Base-by-base conservation (phyloP, 768 basidiomycete species). In the Piloderma croceum region DNA sequence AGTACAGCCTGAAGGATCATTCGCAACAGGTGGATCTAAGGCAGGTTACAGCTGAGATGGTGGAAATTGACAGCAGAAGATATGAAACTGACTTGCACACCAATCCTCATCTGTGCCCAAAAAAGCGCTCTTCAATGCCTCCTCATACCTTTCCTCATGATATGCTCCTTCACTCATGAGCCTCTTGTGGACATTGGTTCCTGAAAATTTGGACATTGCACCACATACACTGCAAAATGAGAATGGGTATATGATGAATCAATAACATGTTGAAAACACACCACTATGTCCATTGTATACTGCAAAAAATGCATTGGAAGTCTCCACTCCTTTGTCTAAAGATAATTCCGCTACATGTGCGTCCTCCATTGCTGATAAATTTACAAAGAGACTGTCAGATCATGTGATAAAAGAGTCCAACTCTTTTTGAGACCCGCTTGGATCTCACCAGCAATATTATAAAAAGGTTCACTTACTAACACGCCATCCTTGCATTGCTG, bases 401-500 rank as follows among this genome's bases (percentile, higher is more conserved):
- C 15, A 35, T n/a, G n/a, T n/a, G n/a, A n/a, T n/a, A n/a, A n/a
- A n/a, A n/a, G n/a, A 35, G 37, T 31, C 15, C 19, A 13, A 23
- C 25, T 19, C 11, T 6, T n/a, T n/a, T n/a, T n/a, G n/a, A n/a
- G n/a, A n/a, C n/a, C n/a, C n/a, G n/a, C n/a, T n/a, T n/a, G n/a
- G n/a, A n/a, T n/a, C n/a, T n/a, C n/a, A n/a, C n/a, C n/a, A n/a
- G n/a, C n/a, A n/a, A n/a, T n/a, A n/a, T n/a, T n/a, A n/a, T 15
- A 29, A 29, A 29, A 29, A 39, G 29, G 36, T 44, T 22, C 34
- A 83, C 94, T 67, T 56, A 99, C 94, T 80, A 65, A 98, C 83
- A 64, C 96, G 75, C 96, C 96, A 99, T 54, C 96, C 96, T 64
- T 99, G 96, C 94, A 98, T 98, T 65, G 96, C 93, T 34, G 87